Evolutionary conservation across 2,329 filamentous ascomycete species (phyloP), one percentile per base, ranked within the genome.

Genomic region (Diplodia intermedia): DNA sequence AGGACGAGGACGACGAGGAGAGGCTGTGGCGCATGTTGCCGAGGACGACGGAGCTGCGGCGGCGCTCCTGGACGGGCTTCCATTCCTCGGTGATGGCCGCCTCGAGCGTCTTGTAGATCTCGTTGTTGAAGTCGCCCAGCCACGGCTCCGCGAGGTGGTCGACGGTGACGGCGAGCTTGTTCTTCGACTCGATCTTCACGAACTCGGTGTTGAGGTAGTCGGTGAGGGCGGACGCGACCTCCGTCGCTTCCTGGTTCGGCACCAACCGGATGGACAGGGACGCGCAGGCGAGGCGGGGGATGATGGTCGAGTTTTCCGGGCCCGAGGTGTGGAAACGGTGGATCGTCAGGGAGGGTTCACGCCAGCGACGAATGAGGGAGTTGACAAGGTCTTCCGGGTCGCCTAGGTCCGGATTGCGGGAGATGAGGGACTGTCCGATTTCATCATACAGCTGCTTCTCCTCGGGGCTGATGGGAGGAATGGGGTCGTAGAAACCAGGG

Each of bases 101-200:
- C 72, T 97, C 93, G 0, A 99, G 86, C 0, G 93, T 96, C 70
- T 90, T 88, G 79, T 97, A 99, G 69, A 98, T 94, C 71, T 93
- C 89, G 72, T 97, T 97, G 60, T 89, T 89, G 3, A 93, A 93
- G 73, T 97, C 93, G 15, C 95, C 94, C 0, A 99, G 87, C 95
- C 95, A 99, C 0, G 95, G 93, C 76, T 99, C 95, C 0, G 95
- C 94, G 79, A 92, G 90, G 76, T 97, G 95, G 71, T 97, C 93
- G 71, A 99, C 94, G 36, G 89, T 90, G 49, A 99, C 87, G 1
- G 85, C 90, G 43, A 99, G 84, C 6, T 84, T 86, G 74, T 99
- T 99, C 70, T 91, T 90, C 0, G 92, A 94, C 36, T 90, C 89
- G 1, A 98, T 88, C 18, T 85, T 80, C 0, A 83, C 84, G 75